Conservation (phyloP, 495 filamentous ascomycete genomes). For the Penicillium angulare region DNA sequence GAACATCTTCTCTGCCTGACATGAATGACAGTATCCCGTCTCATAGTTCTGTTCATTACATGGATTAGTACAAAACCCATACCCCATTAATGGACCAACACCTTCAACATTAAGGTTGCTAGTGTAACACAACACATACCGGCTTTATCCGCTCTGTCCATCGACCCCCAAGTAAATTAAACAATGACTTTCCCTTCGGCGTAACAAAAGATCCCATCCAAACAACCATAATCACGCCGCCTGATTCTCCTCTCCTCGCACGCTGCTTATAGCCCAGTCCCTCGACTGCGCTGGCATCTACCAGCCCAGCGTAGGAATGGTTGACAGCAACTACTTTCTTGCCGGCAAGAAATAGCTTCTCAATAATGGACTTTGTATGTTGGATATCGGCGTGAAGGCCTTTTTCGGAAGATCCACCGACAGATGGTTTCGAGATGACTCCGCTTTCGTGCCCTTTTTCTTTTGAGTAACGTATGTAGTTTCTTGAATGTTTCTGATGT, state of each 20-base stretch:
- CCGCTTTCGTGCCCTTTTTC: constrained; percentile 5
- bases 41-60: constrained; percentile 1
- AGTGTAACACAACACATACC: too few relatives aligned
- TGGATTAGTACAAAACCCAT: not conserved
- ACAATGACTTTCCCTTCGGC: constrained; percentile 20
- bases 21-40: constrained; percentile 16
- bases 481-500: constrained; percentile 11
- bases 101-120: too few relatives aligned
- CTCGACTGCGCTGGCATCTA: constrained; percentile 40
- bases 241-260: constrained; percentile 22
- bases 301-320: constrained; percentile 41
- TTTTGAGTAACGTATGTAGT: constrained; percentile 5
- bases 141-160: constrained; percentile 19
- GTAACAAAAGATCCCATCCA: constrained; percentile 36
- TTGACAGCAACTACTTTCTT: constrained; percentile 32
- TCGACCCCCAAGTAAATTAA: constrained; percentile 19
- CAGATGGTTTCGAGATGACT: constrained; percentile 9
- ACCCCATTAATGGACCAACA: too few relatives aligned
- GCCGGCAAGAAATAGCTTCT: constrained; percentile 4
- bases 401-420: constrained; percentile 9
- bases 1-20: constrained; percentile 10
- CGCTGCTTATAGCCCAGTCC: constrained; percentile 36
- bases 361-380: constrained; percentile 2
- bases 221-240: constrained; percentile 41
- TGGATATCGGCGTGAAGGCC: constrained; percentile 15